Percentiles rank a stretch among this genome's conserved stretches.
Evolutionary conservation across 805 yeast species (phyloP).

Genomic region (Kurtzmaniella fragi): DNA sequence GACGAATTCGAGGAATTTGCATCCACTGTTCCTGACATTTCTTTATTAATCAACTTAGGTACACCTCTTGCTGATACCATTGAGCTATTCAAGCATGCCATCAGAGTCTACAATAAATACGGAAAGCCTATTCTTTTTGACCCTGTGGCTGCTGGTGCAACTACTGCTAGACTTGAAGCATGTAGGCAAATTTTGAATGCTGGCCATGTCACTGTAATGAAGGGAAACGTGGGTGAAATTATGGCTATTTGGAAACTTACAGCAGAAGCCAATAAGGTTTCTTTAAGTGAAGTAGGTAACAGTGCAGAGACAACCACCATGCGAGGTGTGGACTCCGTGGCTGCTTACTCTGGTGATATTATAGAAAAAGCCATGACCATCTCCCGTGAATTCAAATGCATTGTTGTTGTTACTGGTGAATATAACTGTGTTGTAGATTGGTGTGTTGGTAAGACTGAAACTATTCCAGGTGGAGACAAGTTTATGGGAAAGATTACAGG

Average conservation of each 20-base stretch:
- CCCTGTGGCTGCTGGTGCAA: conserved; percentile 93
- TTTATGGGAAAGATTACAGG: conserved; percentile 72
- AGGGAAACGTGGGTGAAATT: conserved; percentile 87
- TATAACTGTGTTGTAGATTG: conserved; percentile 21
- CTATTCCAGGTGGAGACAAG: conserved; percentile 52
- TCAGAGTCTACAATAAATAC: conserved; percentile 49
- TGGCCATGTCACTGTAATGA: conserved; percentile 63
- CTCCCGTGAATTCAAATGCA: conserved; percentile 46
- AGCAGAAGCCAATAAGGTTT: conserved; percentile 16
- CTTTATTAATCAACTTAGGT: conserved; percentile 71
- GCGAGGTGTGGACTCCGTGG: conserved; percentile 69
- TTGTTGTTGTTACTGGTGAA: conserved; percentile 70
- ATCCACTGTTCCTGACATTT: conserved; percentile 39
- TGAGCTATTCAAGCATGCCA: conserved; percentile 45
- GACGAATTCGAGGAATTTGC: conserved; percentile 70
- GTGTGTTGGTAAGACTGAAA: conserved; percentile 18
- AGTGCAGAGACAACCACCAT: conserved; percentile 27
- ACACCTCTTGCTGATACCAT: conserved; percentile 49
- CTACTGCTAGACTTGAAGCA: conserved; percentile 48
- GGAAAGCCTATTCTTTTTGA: conserved; percentile 71
- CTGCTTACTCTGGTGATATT: conserved; percentile 11
- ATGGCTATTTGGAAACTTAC: conserved; percentile 46
- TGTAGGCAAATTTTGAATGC: conserved; percentile 46
- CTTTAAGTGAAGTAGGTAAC: conserved; percentile 1
- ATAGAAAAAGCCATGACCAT: conserved; percentile 42